A percentile compares a stretch with the other conserved stretches of the same genome.
These are phyloP conservation scores for Xerocomellus chrysenteron DNA, from an alignment of 768 basidiomycete species.

Conservation along the genomic window DNA sequence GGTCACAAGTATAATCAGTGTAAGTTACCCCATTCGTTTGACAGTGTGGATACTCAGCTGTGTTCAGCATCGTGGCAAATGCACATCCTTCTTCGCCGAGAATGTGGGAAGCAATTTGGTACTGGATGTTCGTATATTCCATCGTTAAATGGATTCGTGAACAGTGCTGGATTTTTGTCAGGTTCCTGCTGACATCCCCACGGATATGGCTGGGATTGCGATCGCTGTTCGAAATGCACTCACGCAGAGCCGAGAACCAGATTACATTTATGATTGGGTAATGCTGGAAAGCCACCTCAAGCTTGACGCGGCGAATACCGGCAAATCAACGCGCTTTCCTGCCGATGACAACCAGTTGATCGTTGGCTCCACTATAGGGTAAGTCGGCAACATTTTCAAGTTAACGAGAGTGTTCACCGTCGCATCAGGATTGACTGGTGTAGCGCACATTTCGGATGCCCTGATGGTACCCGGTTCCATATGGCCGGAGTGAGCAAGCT, in stretches of 20 bases:
- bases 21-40: slow-evolving; percentile 4
- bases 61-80: slow-evolving; percentile 16
- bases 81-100: slow-evolving; percentile 10
- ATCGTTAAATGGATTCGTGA: background rate
- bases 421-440: slow-evolving; percentile 15
- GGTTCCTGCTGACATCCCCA: slow-evolving; percentile 9
- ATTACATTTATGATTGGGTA: slow-evolving; percentile 14
- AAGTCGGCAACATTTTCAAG: background rate
- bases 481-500: slow-evolving; percentile 2
- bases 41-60: background rate
- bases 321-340: slow-evolving; percentile 4
- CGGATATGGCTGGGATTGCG: slow-evolving; percentile 18
- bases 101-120: slow-evolving; percentile 17
- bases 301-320: slow-evolving; percentile 13
- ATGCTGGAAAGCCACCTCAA: slow-evolving; percentile 8
- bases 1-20: slow-evolving; percentile 27
- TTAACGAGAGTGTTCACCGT: background rate
- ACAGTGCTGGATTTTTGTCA: background rate
- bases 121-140: slow-evolving; percentile 12
- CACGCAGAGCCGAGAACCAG: slow-evolving; percentile 4
- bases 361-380: slow-evolving; percentile 19
- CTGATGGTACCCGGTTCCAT: slow-evolving; percentile 10
- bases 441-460: slow-evolving; percentile 14
- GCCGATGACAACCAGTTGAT: slow-evolving; percentile 4
- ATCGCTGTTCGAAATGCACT: slow-evolving; percentile 13